phyloP scores from a whole-genome alignment of 2,329 filamentous ascomycete genomes.

The Stemphylium lycopersici region DNA sequence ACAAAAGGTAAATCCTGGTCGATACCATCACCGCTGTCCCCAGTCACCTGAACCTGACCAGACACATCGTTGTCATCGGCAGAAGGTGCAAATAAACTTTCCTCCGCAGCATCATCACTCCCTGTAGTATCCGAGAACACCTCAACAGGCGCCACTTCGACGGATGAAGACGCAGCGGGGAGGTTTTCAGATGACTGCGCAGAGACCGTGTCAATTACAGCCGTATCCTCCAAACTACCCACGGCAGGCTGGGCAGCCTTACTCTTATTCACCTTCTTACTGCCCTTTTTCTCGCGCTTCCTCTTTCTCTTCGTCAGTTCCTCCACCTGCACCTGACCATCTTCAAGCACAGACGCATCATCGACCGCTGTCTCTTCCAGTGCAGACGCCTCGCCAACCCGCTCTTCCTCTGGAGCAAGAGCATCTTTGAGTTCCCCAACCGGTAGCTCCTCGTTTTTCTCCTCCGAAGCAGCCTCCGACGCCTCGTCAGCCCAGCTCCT shows the following conservation, averaged over 20 bases:
- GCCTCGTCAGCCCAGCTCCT: not conserved
- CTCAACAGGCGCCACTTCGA: not conserved
- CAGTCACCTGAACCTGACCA: not conserved
- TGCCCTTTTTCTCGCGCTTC: not conserved
- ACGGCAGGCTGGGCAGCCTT: not conserved
- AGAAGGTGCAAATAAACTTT: not conserved
- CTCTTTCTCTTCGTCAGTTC: not conserved
- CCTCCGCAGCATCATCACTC: not conserved
- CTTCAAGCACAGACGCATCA: too few species aligned
- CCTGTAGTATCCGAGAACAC: not conserved
- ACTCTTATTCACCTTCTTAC: not conserved
- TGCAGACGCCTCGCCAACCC: too few species aligned
- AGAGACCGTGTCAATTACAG: too few species aligned
- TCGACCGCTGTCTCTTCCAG: too few species aligned
- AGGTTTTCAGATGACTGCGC: not conserved
- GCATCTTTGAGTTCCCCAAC: not conserved
- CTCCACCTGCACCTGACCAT: too few species aligned
- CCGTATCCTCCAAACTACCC: not conserved
- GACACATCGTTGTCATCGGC: not conserved
- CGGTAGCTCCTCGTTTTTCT: not conserved
- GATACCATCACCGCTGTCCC: not conserved
- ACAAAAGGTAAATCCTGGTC: not conserved
- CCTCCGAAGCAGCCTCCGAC: not conserved
- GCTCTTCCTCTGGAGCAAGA: not conserved
- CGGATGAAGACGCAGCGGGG: not conserved